phyloP scores from a whole-genome alignment of 257 asterid species.

The Solanum paucissectum region DNA sequence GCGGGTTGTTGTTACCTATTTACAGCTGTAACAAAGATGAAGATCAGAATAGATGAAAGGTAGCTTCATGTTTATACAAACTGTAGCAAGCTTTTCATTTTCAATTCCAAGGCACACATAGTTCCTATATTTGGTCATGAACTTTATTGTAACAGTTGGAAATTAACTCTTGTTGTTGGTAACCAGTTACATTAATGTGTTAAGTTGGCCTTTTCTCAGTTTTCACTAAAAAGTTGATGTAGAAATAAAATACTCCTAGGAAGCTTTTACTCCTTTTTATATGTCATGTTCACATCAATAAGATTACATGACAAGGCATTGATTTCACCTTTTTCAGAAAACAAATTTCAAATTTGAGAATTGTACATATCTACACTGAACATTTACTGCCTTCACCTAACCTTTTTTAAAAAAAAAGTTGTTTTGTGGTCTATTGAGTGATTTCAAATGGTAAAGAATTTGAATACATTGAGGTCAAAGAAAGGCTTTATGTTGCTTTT shows the following conservation, averaged over 20 bases:
- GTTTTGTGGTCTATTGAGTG: neutral
- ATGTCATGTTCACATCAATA: neutral
- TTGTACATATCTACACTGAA: neutral
- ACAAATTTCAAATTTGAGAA: neutral
- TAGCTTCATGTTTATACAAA: neutral
- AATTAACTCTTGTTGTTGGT: neutral
- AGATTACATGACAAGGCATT: neutral
- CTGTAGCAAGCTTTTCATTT: neutral
- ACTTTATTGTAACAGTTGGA: neutral
- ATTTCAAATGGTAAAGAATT: neutral
- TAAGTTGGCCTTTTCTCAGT: neutral
- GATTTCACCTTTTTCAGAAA: neutral
- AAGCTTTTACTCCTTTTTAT: neutral
- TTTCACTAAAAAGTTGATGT: neutral
- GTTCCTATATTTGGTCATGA: neutral
- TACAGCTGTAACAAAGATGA: constrained; percentile 54
- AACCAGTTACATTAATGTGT: constrained; percentile 11
- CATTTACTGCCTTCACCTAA: neutral
- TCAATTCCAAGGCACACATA: neutral
- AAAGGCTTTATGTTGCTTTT: neutral
- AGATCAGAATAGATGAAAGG: constrained; percentile 56
- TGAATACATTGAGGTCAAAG: neutral
- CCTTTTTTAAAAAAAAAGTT: fast-evolving
- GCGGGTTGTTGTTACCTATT: constrained; percentile 62
- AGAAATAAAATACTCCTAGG: neutral